phyloP scores from a whole-genome alignment of 345 rosid genomes.

The Psidium guajava region DNA sequence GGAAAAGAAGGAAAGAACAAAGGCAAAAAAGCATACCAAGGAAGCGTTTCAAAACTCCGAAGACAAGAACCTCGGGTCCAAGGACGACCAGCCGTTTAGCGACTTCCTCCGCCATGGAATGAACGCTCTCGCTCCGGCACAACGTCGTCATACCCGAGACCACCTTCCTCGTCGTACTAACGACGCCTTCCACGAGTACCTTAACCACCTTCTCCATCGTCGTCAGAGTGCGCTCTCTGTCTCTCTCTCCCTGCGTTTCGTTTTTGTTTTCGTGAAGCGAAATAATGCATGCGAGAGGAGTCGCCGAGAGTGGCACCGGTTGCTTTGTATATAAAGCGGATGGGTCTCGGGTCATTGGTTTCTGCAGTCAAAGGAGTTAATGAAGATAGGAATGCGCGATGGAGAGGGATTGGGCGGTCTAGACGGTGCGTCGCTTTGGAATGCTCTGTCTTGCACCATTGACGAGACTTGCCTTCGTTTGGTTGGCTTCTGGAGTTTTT shows the following conservation, averaged over 20 bases:
- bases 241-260: not conserved
- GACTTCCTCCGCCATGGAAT: not conserved
- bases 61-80: not conserved
- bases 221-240: not conserved
- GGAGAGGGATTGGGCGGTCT: not conserved
- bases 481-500: not conserved
- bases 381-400: not conserved
- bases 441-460: not conserved
- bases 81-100: not conserved
- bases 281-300: not conserved
- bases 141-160: not conserved
- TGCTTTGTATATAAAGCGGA: no score
- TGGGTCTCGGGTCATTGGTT: not conserved
- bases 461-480: not conserved
- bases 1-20: not conserved
- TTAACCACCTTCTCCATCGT: not conserved
- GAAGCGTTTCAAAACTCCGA: not conserved
- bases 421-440: not conserved
- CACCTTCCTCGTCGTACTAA: not conserved
- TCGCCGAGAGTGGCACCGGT: not conserved
- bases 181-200: not conserved
- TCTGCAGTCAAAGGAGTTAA: not conserved
- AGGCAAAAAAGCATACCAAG: not conserved
- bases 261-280: not conserved
- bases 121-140: not conserved